These are phyloP conservation scores for Zymoseptoria passerinii DNA, from an alignment of 2,329 filamentous ascomycete species.

Conservation along the genomic window DNA sequence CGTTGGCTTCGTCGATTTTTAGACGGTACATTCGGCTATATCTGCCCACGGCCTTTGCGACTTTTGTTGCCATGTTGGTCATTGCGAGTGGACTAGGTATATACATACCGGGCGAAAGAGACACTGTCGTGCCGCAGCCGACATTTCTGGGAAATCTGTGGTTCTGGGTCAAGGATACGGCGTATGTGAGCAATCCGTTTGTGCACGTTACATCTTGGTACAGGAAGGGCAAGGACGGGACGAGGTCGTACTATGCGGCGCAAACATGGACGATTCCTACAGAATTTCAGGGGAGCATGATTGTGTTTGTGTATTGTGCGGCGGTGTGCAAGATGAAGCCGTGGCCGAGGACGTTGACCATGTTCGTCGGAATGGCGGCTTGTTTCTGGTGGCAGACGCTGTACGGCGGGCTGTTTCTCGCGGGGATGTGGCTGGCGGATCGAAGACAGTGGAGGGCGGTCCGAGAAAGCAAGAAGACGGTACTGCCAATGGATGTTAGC, in stretches of 20 bases:
- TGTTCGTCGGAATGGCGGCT: constrained; percentile 1
- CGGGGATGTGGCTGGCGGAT: constrained; percentile 4
- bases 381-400: constrained; percentile 3
- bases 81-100: not conserved
- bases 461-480: not conserved
- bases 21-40: not conserved
- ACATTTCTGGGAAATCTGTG: not conserved
- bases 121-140: not conserved
- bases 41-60: not conserved
- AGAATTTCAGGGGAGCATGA: constrained; percentile 7
- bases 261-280: constrained; percentile 9
- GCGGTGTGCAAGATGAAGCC: constrained; percentile 1
- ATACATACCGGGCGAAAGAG: not conserved
- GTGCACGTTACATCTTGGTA: not conserved
- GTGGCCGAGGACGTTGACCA: constrained; percentile 5
- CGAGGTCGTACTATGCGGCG: not conserved
- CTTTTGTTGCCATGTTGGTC: not conserved
- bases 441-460: not conserved
- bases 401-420: not conserved
- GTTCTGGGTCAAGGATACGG: not conserved
- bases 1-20: not conserved
- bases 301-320: constrained; percentile 6
- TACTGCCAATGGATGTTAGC: not conserved
- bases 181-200: not conserved
- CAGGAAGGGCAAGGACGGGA: not conserved